phyloP scores from a whole-genome alignment of 495 filamentous ascomycete genomes.

The Tetracladium setigerum region DNA sequence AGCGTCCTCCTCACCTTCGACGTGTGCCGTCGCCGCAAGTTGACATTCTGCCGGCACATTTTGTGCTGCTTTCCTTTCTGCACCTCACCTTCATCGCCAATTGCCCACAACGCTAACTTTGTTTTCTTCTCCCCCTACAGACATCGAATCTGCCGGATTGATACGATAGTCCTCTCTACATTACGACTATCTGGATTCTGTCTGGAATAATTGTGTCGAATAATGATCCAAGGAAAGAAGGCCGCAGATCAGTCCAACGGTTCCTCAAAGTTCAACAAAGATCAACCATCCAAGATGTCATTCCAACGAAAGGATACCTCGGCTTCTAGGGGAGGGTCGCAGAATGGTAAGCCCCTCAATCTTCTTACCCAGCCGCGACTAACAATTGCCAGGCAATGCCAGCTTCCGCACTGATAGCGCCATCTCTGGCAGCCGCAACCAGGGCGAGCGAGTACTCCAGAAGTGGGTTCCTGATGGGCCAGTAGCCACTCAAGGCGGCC shows the following conservation, averaged over 20 bases:
- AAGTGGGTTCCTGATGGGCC: slow-evolving; percentile 70
- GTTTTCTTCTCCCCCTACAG: not conserved
- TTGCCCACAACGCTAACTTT: no score
- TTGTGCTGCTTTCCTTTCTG: no score
- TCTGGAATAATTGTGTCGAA: not conserved
- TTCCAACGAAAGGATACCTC: slow-evolving; percentile 73
- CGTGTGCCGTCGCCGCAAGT: not conserved
- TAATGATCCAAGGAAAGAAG: slow-evolving; percentile 22
- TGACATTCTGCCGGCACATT: no score
- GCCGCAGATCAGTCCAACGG: slow-evolving; percentile 31
- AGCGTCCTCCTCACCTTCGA: not conserved
- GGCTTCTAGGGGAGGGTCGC: slow-evolving; percentile 50
- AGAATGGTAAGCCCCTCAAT: slow-evolving; percentile 58
- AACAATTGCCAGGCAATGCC: slow-evolving; percentile 15
- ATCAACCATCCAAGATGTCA: slow-evolving; percentile 48
- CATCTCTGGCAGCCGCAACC: slow-evolving; percentile 66
- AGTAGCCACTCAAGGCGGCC: slow-evolving; percentile 55
- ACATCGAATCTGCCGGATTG: slow-evolving; percentile 17
- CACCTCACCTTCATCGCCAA: no score
- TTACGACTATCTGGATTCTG: not conserved
- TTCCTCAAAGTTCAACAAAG: slow-evolving; percentile 24
- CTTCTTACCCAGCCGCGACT: not conserved
- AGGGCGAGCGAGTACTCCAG: slow-evolving; percentile 70
- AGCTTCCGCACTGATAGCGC: slow-evolving; percentile 80
- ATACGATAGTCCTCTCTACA: slow-evolving; percentile 17